These are phyloP conservation scores for Lactarius hatsudake DNA, from an alignment of 768 basidiomycete genomes.

Conservation along the genomic window DNA sequence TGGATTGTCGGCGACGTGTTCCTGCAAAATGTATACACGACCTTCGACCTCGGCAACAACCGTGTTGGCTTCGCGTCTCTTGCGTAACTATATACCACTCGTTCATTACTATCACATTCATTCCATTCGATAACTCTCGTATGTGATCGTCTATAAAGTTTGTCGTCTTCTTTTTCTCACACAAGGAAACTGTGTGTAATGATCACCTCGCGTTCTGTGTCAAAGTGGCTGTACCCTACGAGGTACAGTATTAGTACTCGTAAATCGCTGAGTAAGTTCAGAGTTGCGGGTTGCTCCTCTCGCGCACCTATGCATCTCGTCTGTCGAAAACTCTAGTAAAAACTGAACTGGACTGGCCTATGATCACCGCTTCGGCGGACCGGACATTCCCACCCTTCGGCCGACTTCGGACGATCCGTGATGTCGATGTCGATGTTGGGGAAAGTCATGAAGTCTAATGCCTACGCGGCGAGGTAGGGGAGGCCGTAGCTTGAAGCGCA, in stretches of 20 bases:
- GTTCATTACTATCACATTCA: no score
- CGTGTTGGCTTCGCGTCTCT: not conserved
- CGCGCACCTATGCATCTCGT: not conserved
- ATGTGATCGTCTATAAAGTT: not conserved
- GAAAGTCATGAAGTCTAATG: no score
- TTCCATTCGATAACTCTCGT: not conserved
- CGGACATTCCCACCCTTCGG: no score
- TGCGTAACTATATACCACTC: not conserved
- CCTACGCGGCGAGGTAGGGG: no score
- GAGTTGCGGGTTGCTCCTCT: not conserved
- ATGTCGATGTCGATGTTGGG: no score
- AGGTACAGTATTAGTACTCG: not conserved
- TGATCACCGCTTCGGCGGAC: no score
- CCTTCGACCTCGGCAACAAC: not conserved
- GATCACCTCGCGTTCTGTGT: not conserved
- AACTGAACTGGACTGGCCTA: no score
- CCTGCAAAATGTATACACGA: not conserved
- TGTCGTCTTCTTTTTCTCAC: not conserved
- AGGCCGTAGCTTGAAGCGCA: no score
- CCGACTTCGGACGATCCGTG: no score
- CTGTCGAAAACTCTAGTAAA: no score
- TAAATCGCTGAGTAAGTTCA: no score
- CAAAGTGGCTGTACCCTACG: no score
- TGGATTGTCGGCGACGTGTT: not conserved
- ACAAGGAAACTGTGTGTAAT: not conserved